Conservation (phyloP, 2,329 filamentous ascomycete species). For the Cladosporium sp. region DNA sequence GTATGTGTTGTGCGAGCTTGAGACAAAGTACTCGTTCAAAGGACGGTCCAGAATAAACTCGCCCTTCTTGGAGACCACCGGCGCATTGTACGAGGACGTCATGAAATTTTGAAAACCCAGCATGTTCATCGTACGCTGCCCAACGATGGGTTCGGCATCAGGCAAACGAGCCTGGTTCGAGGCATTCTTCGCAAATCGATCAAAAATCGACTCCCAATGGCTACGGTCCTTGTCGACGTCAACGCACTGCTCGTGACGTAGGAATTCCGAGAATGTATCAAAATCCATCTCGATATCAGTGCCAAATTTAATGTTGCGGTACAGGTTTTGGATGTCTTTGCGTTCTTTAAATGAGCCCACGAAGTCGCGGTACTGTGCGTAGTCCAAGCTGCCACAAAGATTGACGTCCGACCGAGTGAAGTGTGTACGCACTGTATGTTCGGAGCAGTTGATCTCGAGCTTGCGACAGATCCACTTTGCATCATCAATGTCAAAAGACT, state of each 20-base stretch:
- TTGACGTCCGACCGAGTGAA: conserved; percentile 73
- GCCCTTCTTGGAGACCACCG: conserved; percentile 27
- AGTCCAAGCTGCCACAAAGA: conserved; percentile 67
- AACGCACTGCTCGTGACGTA: conserved; percentile 72
- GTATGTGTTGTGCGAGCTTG: conserved; percentile 98
- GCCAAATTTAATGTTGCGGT: conserved; percentile 54
- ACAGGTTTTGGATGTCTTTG: conserved; percentile 75
- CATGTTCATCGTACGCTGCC: conserved; percentile 68
- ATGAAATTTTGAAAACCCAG: conserved; percentile 77
- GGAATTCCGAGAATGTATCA: conserved; percentile 72
- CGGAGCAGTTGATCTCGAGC: conserved; percentile 87
- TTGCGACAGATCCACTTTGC: conserved; percentile 84
- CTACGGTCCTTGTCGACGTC: conserved; percentile 66
- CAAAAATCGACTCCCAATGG: conserved; percentile 72
- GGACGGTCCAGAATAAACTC: conserved; percentile 68
- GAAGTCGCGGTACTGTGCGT: conserved; percentile 79
- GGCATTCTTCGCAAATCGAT: conserved; percentile 31
- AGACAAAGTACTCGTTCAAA: conserved; percentile 96
- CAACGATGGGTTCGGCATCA: conserved; percentile 44
- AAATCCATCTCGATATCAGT: conserved; percentile 64
- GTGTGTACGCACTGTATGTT: conserved; percentile 68
- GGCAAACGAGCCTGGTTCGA: conserved; percentile 43
- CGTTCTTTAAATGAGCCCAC: conserved; percentile 80
- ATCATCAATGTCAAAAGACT: conserved; percentile 73
- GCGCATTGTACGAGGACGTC: conserved; percentile 55